These are phyloP conservation scores for Microglena sp. DNA, from an alignment of 139 green algal species.

Conservation along the genomic window DNA sequence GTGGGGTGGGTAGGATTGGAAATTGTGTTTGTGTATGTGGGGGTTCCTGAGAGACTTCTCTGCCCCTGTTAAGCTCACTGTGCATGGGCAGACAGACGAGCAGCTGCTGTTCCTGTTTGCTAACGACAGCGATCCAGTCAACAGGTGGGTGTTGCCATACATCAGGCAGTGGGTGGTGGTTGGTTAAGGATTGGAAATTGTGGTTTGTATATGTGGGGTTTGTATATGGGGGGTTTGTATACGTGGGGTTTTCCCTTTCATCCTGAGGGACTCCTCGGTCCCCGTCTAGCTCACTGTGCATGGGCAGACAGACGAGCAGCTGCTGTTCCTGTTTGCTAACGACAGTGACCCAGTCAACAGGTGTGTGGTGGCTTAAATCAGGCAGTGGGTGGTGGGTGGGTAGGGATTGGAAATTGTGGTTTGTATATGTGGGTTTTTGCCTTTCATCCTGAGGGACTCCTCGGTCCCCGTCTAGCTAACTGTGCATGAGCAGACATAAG, in stretches of 20 bases:
- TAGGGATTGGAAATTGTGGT: no score
- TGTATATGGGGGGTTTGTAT: no score
- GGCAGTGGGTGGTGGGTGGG: no score
- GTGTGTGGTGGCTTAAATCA: neutral
- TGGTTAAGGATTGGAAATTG: no score
- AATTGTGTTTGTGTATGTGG: no score
- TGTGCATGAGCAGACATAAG: constrained; percentile 67
- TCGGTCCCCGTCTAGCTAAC: constrained; percentile 82
- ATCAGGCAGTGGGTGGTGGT: no score
- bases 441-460: constrained; percentile 89
- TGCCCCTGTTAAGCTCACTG: constrained; percentile 78
- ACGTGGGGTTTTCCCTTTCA: no score
- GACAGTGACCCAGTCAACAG: constrained; percentile 47
- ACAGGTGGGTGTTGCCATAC: constrained; percentile 5
- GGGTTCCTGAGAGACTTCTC: constrained; percentile 87
- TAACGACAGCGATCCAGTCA: constrained; percentile 53
- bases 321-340: constrained; percentile 83
- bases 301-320: constrained; percentile 74
- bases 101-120: constrained; percentile 86
- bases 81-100: constrained; percentile 72
- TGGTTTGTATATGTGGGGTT: no score
- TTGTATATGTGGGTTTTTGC: no score
- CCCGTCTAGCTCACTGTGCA: constrained; percentile 77
- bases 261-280: constrained; percentile 87
- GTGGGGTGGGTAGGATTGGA: no score